Evolutionary conservation across 2,329 filamentous ascomycete genomes (phyloP), one percentile per base, ranked within the genome.

Genomic region (Dactylellina cionopaga): DNA sequence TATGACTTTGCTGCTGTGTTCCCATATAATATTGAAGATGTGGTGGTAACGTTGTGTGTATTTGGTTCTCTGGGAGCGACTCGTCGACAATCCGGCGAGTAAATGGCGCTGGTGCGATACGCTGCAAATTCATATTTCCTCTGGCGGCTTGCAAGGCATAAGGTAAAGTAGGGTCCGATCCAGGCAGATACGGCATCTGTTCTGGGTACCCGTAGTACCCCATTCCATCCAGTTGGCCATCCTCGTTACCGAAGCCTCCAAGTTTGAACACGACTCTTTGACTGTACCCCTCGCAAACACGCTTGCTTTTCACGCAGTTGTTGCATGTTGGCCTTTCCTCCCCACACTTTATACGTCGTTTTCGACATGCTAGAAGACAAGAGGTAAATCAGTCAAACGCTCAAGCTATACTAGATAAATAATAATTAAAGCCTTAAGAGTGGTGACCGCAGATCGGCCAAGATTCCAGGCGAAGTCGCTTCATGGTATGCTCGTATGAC

Each of bases 311-410:
- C 82, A 90, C 88, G 81, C 92, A 96, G 78, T 96, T 96, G 78
- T 85, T 88, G 81, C 92, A 95, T 25, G 86, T 90, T 24, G 92
- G 92, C 52, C 90, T 87, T 77, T 92, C 91, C 80, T 98, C 95
- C 74, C 95, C 95, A 80, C 95, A 99, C 81, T 98, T 99, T 81
- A 99, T 98, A 74, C 95, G 90, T 58, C 95, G 89, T 81, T 91
- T 94, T 75, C 95, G 90, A 81, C 95, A 99, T 66, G 95, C 91
- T 93, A 75, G 64, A 66, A 6, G 35, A 35, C 19, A 46, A 47
- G 24, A 44, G 5, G 5, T 33, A 47, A 37, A 55, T 64, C 60
- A 65, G 55, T 41, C 37, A 55, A 59, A 31, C n/a, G 49, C 29
- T n/a, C n/a, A 54, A 10, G 6, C 35, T 11, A 22, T 9, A 37